Base-by-base conservation (phyloP, 345 rosid species). In the Sisymbrium irio region DNA sequence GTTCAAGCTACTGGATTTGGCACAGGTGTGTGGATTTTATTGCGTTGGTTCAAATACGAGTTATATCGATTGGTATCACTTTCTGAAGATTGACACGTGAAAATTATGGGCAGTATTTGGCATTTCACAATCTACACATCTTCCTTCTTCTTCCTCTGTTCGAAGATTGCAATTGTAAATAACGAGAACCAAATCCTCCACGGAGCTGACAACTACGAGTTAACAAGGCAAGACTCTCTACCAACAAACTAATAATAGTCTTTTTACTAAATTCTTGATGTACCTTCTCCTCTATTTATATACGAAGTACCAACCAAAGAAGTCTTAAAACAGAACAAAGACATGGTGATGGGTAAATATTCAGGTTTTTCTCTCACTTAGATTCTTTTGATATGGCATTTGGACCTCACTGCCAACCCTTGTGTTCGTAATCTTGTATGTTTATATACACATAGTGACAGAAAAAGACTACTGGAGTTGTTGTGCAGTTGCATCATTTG, bases 1-100 rank as follows among this genome's bases (percentile, higher is more conserved):
- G 92, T 69, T 85, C 88, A 79, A 88, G 70, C 82, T 94, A 94
- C 87, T 94, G 98, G 98, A 88, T 94, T 77, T 91, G 97, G 97
- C 98, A 94, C 88, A 94, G 97, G 98, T 91, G 57, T 30, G 61
- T 62, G 56, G 18, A 32, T 49, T 50, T 7, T 9, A 1, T n/a
- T n/a, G 32, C 45, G 32, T 54, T 61, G 54, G 64, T 62, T 60
- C 51, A 44, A 22, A 27, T 55, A 55, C 39, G 7, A 30, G 30
- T 42, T 67, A 33, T 53, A 55, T 19, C 77, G 9, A 18, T 37
- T 54, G 22, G 13, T 61, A 27, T 36, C 69, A 49, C 28, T 62
- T 63, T 53, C 30, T 62, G 57, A 25, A 59, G 15, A 4, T 71
- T 68, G 40, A 60, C 13, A 54, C 2, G 19, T 46, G 56, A 15